Conservation (phyloP, 176 grass and related monocot genomes). For the Tillandsia leiboldiana region DNA sequence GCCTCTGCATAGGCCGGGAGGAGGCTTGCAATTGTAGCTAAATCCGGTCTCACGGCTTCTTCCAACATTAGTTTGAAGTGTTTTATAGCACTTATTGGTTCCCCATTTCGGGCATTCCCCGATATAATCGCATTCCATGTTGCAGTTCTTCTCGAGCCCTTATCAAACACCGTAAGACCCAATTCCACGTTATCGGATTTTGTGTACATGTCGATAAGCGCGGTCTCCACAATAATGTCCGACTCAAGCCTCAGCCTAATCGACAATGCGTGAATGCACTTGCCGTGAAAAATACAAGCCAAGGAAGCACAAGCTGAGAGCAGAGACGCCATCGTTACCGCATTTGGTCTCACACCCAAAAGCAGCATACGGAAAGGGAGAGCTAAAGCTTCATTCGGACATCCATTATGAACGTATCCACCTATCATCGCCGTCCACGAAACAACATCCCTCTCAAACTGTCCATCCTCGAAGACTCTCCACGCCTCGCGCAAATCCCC, state of each 20-base stretch:
- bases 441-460: constrained; percentile 38
- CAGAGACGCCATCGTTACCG: constrained; percentile 51
- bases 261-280: constrained; percentile 33
- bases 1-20: constrained; percentile 48
- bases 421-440: constrained; percentile 63
- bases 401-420: constrained; percentile 23
- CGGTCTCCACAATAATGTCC: constrained; percentile 44
- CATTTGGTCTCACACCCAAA: constrained; percentile 33
- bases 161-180: constrained; percentile 23
- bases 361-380: constrained; percentile 41
- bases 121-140: constrained; percentile 67
- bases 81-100: constrained; percentile 23
- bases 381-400: constrained; percentile 13
- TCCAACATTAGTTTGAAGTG: constrained; percentile 44
- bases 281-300: constrained; percentile 26
- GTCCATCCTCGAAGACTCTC: constrained; percentile 29
- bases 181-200: constrained; percentile 26
- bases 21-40: constrained; percentile 39
- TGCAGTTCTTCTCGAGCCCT: constrained; percentile 32
- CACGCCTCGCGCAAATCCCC: constrained; percentile 39
- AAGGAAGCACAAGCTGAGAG: constrained; percentile 35
- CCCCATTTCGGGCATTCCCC: constrained; percentile 19
- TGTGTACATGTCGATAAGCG: constrained; percentile 39
- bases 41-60: constrained; percentile 35
- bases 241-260: constrained; percentile 33